These are phyloP conservation scores for Cladosporium sp. DNA, from an alignment of 2,329 filamentous ascomycete species.

Conservation along the genomic window DNA sequence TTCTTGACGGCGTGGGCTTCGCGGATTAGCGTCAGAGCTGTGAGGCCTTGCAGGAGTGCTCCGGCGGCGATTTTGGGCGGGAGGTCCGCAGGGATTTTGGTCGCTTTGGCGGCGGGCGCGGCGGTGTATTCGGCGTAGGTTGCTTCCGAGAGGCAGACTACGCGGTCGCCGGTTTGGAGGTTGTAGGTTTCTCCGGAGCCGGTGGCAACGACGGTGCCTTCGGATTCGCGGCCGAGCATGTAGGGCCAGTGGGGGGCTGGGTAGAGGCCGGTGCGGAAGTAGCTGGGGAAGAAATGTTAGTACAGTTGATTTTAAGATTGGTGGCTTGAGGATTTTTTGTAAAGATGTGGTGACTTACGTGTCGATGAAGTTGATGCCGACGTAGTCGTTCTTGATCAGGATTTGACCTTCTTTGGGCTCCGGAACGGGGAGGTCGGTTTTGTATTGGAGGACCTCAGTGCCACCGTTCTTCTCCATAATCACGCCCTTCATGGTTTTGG, in stretches of 20 bases:
- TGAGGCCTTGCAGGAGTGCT: constrained; percentile 76
- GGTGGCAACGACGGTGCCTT: constrained; percentile 67
- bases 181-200: constrained; percentile 53
- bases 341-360: constrained; percentile 51
- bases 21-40: constrained; percentile 74
- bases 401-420: constrained; percentile 67
- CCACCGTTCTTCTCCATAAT: constrained; percentile 72
- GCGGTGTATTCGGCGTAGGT: constrained; percentile 63
- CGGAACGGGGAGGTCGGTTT: constrained; percentile 70
- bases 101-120: constrained; percentile 53
- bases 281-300: constrained; percentile 45
- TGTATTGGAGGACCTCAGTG: constrained; percentile 69
- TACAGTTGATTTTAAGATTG: neutral
- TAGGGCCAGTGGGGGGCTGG: constrained; percentile 66
- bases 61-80: constrained; percentile 65
- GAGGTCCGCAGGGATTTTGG: constrained; percentile 65
- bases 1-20: constrained; percentile 71
- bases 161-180: constrained; percentile 67
- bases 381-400: constrained; percentile 76
- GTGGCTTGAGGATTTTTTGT: neutral
- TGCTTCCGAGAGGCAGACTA: constrained; percentile 64
- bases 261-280: constrained; percentile 87
- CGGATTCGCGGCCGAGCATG: constrained; percentile 76
- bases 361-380: constrained; percentile 88
- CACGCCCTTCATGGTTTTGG: constrained; percentile 71